Evolutionary conservation across 331 rosid species (phyloP).

Genomic region (Spiraea crenata): DNA sequence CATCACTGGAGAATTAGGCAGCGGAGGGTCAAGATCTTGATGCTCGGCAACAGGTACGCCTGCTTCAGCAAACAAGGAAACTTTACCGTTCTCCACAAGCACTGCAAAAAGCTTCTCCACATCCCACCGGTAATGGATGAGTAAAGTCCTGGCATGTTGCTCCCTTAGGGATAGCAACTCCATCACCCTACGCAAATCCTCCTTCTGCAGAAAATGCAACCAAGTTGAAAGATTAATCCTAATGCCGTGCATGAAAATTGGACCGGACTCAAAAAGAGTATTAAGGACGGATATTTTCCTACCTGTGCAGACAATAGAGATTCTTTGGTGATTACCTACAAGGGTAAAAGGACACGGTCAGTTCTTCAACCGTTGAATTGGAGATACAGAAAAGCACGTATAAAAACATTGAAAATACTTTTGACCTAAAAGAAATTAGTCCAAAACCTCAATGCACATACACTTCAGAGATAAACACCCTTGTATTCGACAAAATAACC

Average conservation of each 20-base stretch:
- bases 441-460: background rate
- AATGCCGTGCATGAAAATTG: background rate
- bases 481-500: background rate
- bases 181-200: conserved; percentile 86
- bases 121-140: conserved; percentile 89
- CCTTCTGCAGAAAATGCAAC: conserved; percentile 47
- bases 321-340: conserved; percentile 80
- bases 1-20: conserved; percentile 32
- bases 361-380: background rate
- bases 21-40: conserved; percentile 27
- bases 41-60: conserved; percentile 69
- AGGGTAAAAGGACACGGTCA: conserved; percentile 19
- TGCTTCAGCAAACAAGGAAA: conserved; percentile 57
- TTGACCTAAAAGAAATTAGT: too few relatives aligned
- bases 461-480: background rate
- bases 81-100: conserved; percentile 65
- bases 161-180: conserved; percentile 70
- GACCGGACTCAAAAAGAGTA: background rate
- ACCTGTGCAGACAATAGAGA: conserved; percentile 88
- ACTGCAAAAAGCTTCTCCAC: conserved; percentile 66
- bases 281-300: conserved; percentile 7
- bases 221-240: conserved; percentile 24
- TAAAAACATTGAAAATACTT: too few relatives aligned
- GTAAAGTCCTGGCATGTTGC: conserved; percentile 89
- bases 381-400: background rate